Conservation (phyloP, 192 early-diverging fungal genomes). For the Backusella parvicylindrica region DNA sequence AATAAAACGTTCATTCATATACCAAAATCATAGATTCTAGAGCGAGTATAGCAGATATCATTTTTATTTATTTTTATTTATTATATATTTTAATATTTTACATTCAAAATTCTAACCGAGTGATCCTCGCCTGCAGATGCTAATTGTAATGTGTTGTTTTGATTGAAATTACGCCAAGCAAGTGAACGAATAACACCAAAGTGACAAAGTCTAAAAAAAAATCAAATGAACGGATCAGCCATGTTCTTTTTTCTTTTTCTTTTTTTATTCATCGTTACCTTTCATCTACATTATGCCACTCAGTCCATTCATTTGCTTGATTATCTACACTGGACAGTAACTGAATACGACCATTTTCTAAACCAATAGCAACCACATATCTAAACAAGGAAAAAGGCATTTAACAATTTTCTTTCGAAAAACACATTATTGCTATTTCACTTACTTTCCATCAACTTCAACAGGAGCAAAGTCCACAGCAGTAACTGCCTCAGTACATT, state of each 20-base stretch:
- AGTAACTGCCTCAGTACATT: constrained; percentile 79
- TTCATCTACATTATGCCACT: constrained; percentile 37
- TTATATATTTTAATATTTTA: constrained; percentile 20
- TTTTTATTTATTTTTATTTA: neutral
- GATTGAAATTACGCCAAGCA: constrained; percentile 55
- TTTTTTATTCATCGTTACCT: constrained; percentile 38
- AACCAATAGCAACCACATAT: constrained; percentile 75
- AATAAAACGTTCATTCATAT: neutral
- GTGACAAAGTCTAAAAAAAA: constrained; percentile 44
- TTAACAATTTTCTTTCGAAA: too few relatives aligned
- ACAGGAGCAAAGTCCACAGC: constrained; percentile 75
- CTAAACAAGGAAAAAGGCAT: too few relatives aligned
- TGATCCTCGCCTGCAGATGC: constrained; percentile 73
- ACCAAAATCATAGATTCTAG: too few relatives aligned
- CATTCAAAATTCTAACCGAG: constrained; percentile 65
- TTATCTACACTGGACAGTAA: constrained; percentile 41
- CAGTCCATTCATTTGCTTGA: constrained; percentile 30
- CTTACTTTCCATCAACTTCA: constrained; percentile 32
- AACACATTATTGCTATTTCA: too few relatives aligned
- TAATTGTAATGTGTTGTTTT: constrained; percentile 43
- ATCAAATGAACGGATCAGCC: neutral
- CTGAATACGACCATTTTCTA: constrained; percentile 78
- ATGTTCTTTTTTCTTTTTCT: neutral
- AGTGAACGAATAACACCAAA: constrained; percentile 55
- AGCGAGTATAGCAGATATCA: neutral